phyloP scores from a whole-genome alignment of 2,329 filamentous ascomycete species.

The Xylariaceae sp. region DNA sequence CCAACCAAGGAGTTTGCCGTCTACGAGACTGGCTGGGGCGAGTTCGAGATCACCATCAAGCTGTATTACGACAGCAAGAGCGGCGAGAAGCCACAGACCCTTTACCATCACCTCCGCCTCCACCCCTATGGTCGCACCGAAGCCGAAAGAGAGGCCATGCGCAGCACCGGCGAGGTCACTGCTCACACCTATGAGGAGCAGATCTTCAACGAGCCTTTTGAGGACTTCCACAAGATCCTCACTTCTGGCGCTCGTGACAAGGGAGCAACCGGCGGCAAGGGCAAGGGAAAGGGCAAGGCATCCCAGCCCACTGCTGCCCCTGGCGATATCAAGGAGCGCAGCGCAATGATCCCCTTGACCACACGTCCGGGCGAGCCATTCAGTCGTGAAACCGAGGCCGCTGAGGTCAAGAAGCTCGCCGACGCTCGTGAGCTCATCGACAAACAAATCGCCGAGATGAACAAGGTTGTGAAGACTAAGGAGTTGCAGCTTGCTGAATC shows the following conservation, averaged over 20 bases:
- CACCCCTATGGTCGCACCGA: conserved; percentile 87
- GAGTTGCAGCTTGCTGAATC: conserved; percentile 58
- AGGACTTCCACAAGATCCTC: conserved; percentile 83
- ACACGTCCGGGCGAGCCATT: conserved; percentile 68
- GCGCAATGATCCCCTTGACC: conserved; percentile 68
- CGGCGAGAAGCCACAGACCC: conserved; percentile 89
- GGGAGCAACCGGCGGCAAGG: conserved; percentile 37
- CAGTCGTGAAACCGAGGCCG: conserved; percentile 64
- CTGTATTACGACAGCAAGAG: conserved; percentile 87
- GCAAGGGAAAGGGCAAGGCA: conserved; percentile 51
- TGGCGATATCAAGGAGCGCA: conserved; percentile 53
- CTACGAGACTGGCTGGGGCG: conserved; percentile 92
- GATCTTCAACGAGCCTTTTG: conserved; percentile 94
- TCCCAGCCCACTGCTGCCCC: conserved; percentile 7
- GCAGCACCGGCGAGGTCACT: conserved; percentile 61
- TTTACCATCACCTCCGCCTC: conserved; percentile 87
- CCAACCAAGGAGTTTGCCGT: conserved; percentile 61
- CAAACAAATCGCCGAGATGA: conserved; percentile 55
- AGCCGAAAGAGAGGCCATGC: conserved; percentile 61
- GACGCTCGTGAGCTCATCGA: conserved; percentile 63
- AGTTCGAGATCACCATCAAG: conserved; percentile 95
- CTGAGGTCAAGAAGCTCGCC: conserved; percentile 56
- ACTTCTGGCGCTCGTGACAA: conserved; percentile 65
- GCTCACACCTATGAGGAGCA: conserved; percentile 89
- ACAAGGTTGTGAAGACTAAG: conserved; percentile 60